Base-by-base conservation (phyloP, 768 basidiomycete species). In the Mycena leptocephala region DNA sequence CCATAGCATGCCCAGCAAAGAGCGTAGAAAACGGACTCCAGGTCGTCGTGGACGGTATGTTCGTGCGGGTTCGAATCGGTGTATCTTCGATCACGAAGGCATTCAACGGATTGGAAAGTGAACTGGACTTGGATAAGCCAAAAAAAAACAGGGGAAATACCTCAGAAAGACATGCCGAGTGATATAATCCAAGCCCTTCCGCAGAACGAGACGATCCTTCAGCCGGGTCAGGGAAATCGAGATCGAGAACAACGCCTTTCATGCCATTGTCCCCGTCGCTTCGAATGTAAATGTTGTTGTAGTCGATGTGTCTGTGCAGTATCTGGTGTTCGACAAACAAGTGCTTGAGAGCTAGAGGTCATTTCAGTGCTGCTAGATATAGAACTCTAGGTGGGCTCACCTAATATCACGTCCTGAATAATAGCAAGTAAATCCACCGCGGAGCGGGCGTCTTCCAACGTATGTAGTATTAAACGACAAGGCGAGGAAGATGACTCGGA, bases 1-100 rank as follows among this genome's bases (percentile, higher is more conserved):
- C 74, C 74, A 28, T 75, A 75, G 53, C 74, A 75, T 5, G 67
- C 59, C 74, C 74, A 75, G 66, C 74, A 75, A n/a, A 75, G 74
- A 10, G 51, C 51, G 33, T 69, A 75, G 51, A 75, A 75, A 5
- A 75, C 30, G 20, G 74, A 75, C 41, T 75, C 51, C 16, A 75
- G 10, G 28, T 70, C 67, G 28, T 75, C 67, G 18, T 61, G 35
- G 35, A 63, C 6, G n/a, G 26, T 51, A 26, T 48, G 37, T 59
- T 26, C 2, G 46, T 39, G 64, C 9, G 20, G 10, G 30, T 11
- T n/a, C 6, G 11, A 28, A 18, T 43, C 32, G 26, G n/a, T n/a
- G n/a, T 9, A 1, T 1, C 2, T 18, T 39, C 37, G 35, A 8
- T 61, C 30, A 6, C 6, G 4, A 5, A 74, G 43, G 13, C n/a